Evolutionary conservation across 2,329 filamentous ascomycete species (phyloP), one percentile per base, ranked within the genome.

Genomic region (Aspergillus sp.): DNA sequence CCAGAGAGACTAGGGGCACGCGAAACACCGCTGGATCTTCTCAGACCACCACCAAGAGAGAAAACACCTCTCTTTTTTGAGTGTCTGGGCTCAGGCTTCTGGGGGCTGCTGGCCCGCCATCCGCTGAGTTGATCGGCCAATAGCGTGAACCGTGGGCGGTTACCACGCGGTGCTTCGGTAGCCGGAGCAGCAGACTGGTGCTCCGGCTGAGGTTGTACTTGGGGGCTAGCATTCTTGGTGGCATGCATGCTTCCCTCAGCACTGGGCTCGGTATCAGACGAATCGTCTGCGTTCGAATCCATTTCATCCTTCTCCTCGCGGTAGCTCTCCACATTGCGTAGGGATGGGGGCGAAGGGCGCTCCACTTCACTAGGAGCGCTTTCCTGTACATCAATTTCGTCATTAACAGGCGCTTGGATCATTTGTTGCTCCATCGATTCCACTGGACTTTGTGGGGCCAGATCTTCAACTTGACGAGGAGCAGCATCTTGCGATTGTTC

Each of bases 61-160:
- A 78, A 78, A 47, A 76, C 67, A 39, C 58, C 73, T 60, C 64
- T 72, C 49, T 53, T 69, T 63, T 65, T 73, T 36, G 63, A 67
- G 57, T 64, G 66, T 22, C 49, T 66, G 55, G 61, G 67, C 70
- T 66, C 62, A 66, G 57, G 56, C 52, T 73, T 71, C 63, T 83
- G 68, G 2, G 86, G 85, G 63, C 85, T 89, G 24, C 80, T 80
- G 1, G 87, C 80, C 63, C 82, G 82, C 89, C 89, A 91, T 24
- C 82, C 80, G 59, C 78, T 82, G 4, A 91, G 76, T 66, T 88
- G 83, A 42, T 83, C 78, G 4, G 85, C 85, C 42, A 91, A 76
- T 24, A 87, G 85, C 1, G 87, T 89, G 62, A 90, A 88, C 2
- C 86, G 86, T 54, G 85, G 70, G 18, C 77, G 75, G 31, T 56